Conservation (phyloP, 1,284 basidiomycete genomes). For the Puccinia horiana region DNA sequence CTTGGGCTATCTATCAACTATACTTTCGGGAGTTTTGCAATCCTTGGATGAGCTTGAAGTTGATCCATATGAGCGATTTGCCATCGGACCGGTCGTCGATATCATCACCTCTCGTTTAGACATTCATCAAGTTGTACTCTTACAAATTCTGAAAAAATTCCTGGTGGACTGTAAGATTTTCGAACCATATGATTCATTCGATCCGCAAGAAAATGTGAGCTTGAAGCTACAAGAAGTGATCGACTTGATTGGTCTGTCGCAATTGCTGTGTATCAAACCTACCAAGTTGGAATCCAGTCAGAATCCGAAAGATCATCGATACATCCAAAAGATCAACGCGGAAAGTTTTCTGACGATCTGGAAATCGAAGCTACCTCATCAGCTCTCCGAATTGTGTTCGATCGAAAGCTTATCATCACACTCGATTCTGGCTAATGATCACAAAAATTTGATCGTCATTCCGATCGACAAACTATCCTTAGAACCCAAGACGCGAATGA, state of each 20-base stretch:
- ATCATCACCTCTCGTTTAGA: slow-evolving; percentile 13
- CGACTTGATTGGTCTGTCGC: slow-evolving; percentile 32
- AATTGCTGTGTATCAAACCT: slow-evolving; percentile 32
- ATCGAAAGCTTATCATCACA: slow-evolving; percentile 36
- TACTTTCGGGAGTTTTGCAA: slow-evolving; percentile 25
- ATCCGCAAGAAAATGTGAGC: neutral
- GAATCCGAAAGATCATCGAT: slow-evolving; percentile 25
- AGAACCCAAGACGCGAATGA: slow-evolving; percentile 40
- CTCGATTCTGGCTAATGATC: slow-evolving; percentile 40
- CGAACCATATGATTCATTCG: slow-evolving; percentile 11
- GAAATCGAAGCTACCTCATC: slow-evolving; percentile 19
- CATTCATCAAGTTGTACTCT: slow-evolving; percentile 8
- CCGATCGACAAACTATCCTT: slow-evolving; percentile 40
- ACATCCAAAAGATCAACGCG: slow-evolving; percentile 22
- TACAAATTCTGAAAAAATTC: slow-evolving; percentile 31
- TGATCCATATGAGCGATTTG: slow-evolving; percentile 29
- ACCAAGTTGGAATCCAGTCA: slow-evolving; percentile 16
- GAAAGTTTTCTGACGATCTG: slow-evolving; percentile 31
- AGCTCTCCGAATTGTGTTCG: neutral
- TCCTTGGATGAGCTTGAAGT: slow-evolving; percentile 27
- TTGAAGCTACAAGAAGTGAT: slow-evolving; percentile 30
- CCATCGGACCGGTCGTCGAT: slow-evolving; percentile 17
- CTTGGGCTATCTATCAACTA: slow-evolving; percentile 33
- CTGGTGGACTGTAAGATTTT: slow-evolving; percentile 6
- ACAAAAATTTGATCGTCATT: slow-evolving; percentile 25